Evolutionary conservation across 495 filamentous ascomycete genomes (phyloP), one percentile per base, ranked within the genome.

Genomic region (Tuber magnatum): DNA sequence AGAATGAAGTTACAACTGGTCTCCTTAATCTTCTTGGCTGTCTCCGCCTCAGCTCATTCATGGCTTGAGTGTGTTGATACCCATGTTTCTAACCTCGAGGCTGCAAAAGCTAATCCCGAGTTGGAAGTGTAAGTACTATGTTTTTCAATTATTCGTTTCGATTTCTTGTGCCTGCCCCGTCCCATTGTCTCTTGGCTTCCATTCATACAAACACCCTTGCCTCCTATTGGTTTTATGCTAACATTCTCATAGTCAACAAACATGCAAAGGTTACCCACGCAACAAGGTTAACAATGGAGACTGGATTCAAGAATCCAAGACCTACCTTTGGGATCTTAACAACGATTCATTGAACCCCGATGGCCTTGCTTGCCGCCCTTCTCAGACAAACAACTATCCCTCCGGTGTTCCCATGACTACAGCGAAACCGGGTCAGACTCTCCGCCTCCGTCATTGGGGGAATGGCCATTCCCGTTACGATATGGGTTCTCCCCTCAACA

Each of bases 11-110:
- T 79, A 43, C 76, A 78, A 69, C n/a, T 72, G 5, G 42, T 72
- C 51, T 79, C 76, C 28, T 32, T 65, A 24, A 44, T 79, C 43
- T 68, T 79, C 42, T 74, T 81, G 56, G 81, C 78, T 70, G 71
- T 71, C 44, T 73, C 78, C 5, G 74, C 56, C 35, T 35, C 56
- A 28, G 78, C 81, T 42, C 81, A 82, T 76, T 82, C 81, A 24
- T 82, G 81, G 81, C 69, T 81, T 4, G 81, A 80, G 22, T 82
- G 81, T 74, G 81, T 82, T 72, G 78, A 82, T 20, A 77, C 77
- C 20, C 18, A 68, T 38, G 78, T 78, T n/a, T 16, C 71, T 2
- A 82, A 82, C 78, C 71, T 77, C 16, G 76, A 35, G 14, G 73
- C 73, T 28, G 46, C 72, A 20, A 78, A 76, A 40, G 74, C 72